Base-by-base conservation (phyloP, 768 basidiomycete genomes). In the Termitomyces sp. region DNA sequence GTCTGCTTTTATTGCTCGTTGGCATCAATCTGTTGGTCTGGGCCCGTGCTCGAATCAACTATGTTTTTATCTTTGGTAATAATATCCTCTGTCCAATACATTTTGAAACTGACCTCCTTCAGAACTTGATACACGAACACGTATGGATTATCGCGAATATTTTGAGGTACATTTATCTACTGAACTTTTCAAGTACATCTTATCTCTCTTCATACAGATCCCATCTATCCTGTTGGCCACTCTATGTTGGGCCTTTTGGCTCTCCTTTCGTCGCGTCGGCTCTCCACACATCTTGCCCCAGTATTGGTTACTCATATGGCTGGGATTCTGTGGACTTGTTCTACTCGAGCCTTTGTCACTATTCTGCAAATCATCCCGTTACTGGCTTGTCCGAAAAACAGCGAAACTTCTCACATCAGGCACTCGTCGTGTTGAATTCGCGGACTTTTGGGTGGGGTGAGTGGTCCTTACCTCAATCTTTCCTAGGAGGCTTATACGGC, bases 361-460 rank as follows among this genome's bases (percentile, higher is more conserved):
- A 11, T 69, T 84, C 40, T 81, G 78, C 66, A 79, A 79, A 27
- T 63, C 80, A 42, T 84, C 88, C 0, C 77, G 96, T 41, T 92
- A 82, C 72, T 99, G 97, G 97, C 67, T 93, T 39, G 63, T 94
- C 27, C 81, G 76, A 63, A 84, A 78, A 39, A 57, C 88, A 17
- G 79, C 77, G 16, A 80, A 83, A 52, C 78, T 94, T 21, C 72
- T 90, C 23, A 68, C 81, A 9, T 84, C 91, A 19, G 94, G 95
- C 2, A 76, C 75, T 32, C 80, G 79, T 49, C 77, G 74, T 12
- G 93, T 95, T 56, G 92, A 94, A 85, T 94, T 94, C 67, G 72
- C 85, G 16, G 91, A 92, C 75, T 91, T 93, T 82, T 94, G 91
- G 91, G 77, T 93, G 67, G 91, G 89, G 89, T 89, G 68, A 54